Evolutionary conservation across 1,284 basidiomycete genomes (phyloP).

Genomic region (Exobasidium cylindrosporum): DNA sequence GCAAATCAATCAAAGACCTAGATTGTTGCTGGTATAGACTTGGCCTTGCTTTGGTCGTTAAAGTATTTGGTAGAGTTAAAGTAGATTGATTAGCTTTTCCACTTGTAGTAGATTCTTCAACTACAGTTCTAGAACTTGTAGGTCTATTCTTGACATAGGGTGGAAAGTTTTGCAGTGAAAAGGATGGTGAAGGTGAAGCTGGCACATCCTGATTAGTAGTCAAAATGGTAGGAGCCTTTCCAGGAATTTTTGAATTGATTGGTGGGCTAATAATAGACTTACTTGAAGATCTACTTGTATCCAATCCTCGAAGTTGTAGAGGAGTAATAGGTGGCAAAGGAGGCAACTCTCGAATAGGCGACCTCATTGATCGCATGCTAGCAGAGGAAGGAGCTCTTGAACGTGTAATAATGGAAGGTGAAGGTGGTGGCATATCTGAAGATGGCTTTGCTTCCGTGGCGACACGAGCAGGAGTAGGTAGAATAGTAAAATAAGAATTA

Average conservation of each 20-base stretch:
- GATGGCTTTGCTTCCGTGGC: conserved; percentile 11
- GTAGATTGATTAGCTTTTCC: not conserved
- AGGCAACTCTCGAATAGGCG: conserved; percentile 15
- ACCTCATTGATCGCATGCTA: conserved; percentile 30
- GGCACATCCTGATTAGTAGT: not conserved
- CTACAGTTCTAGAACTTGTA: not conserved
- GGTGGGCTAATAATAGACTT: not conserved
- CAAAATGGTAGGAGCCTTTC: not conserved
- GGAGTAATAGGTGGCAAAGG: conserved; percentile 19
- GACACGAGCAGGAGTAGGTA: conserved; percentile 8
- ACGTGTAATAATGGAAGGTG: conserved; percentile 47
- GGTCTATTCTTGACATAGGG: not conserved
- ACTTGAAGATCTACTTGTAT: not conserved
- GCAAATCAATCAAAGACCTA: conserved; percentile 41
- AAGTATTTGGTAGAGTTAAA: not conserved
- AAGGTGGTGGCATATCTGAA: conserved; percentile 34
- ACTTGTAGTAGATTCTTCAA: not conserved
- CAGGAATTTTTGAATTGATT: not conserved
- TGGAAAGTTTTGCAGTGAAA: not conserved
- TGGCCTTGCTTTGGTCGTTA: conserved; percentile 20
- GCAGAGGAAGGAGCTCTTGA: conserved; percentile 42
- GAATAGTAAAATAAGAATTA: conserved; percentile 40
- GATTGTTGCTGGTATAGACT: conserved; percentile 46
- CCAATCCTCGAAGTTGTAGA: not conserved
- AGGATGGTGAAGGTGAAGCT: conserved; percentile 10